Evolutionary conservation across 2,329 filamentous ascomycete genomes (phyloP), one percentile per base, ranked within the genome.

Genomic region (Myriangium duriaei): DNA sequence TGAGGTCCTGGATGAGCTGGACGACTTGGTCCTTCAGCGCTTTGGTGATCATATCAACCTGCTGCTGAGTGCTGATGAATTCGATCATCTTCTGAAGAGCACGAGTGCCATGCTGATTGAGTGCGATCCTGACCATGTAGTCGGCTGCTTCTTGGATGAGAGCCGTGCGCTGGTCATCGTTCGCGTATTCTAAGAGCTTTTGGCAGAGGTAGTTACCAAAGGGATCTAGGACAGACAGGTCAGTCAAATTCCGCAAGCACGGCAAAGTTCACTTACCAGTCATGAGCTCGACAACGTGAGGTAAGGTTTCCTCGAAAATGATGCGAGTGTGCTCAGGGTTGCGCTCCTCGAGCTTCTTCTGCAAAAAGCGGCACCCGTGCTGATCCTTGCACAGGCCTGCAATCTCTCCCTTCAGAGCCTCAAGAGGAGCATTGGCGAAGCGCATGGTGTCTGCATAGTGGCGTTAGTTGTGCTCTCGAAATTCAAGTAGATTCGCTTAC

Each of bases 41-140:
- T 39, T 81, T 70, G 47, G 93, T 93, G 57, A 98, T 91, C 48
- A 84, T 80, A 49, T 81, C 71, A 35, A 88, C 81, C 59, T 98
- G 91, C 53, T 81, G 77, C 3, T 77, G 71, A 16, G 84, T 92
- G 37, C 79, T 82, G 53, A 98, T 83, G 57, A 84, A 92, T 62
- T 98, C 91, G 48, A 98, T 98, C 91, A 98, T 98, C 72, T 96
- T 98, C 66, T 98, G 91, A 42, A 98, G 66, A 45, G 91, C 91
- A 38, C 91, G 79, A 42, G 91, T 98, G 49, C 91, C 91, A 58
- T 98, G 91, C 64, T 95, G 88, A 62, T 98, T 96, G 43, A 96
- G 68, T 16, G 91, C 91, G 54, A 98, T 95, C 51, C 79, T 79
- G 15, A 93, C 85, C 69, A 98, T 83, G 46, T 88, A 79, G 37